These are phyloP conservation scores for Bjerkandera adusta DNA, from an alignment of 1,284 basidiomycete genomes.

Conservation along the genomic window DNA sequence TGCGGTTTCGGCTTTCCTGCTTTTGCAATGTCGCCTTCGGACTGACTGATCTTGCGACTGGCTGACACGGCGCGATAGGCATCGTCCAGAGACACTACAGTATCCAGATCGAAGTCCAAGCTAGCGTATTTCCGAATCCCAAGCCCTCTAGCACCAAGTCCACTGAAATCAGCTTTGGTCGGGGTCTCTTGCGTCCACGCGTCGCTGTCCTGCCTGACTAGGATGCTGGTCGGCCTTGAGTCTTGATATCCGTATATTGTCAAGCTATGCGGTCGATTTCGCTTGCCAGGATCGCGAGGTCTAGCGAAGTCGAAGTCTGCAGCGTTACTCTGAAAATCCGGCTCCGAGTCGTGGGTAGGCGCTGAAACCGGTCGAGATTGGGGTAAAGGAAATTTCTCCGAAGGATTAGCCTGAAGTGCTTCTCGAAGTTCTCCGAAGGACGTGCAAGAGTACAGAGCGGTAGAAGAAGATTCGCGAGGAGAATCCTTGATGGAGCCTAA, in stretches of 20 bases:
- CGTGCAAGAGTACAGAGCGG: slow-evolving; percentile 17
- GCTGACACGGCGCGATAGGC: neutral
- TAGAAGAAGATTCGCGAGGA: slow-evolving; percentile 12
- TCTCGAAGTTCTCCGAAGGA: slow-evolving; percentile 19
- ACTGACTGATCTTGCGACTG: neutral
- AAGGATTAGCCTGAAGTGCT: slow-evolving; percentile 1
- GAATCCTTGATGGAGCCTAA: neutral
- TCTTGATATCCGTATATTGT: too few species aligned
- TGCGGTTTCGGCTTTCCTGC: neutral
- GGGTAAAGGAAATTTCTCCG: slow-evolving; percentile 1
- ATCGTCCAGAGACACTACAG: slow-evolving; percentile 24
- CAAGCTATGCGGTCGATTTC: neutral
- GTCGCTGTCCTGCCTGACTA: slow-evolving; percentile 2
- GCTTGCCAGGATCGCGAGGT: neutral
- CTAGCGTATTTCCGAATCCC: slow-evolving; percentile 30
- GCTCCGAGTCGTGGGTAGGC: neutral
- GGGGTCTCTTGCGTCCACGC: neutral
- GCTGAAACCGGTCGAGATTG: too few species aligned
- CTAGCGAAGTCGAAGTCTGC: neutral
- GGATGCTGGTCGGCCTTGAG: slow-evolving; percentile 4
- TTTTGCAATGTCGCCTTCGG: neutral
- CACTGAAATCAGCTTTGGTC: neutral
- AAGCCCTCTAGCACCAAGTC: slow-evolving; percentile 13
- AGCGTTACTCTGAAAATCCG: slow-evolving; percentile 2
- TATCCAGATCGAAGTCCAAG: slow-evolving; percentile 33